phyloP scores from a whole-genome alignment of 2,329 filamentous ascomycete species.

The Corniculantispora saksenae region DNA sequence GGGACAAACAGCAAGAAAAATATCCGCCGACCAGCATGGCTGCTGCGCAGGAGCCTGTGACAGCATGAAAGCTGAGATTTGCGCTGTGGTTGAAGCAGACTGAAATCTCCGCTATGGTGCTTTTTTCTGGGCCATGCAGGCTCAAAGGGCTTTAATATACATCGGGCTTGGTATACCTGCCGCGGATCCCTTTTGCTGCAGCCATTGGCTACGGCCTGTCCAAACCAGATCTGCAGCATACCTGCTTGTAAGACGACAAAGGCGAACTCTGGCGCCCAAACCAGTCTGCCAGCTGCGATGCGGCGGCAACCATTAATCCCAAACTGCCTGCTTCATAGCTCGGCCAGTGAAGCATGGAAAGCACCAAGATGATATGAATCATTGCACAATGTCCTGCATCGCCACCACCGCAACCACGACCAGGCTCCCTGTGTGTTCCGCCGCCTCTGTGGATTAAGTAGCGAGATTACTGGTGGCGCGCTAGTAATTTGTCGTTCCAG shows the following conservation, averaged over 20 bases:
- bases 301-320: not conserved
- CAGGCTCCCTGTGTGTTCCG: not conserved
- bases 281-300: not conserved
- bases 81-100: conserved; percentile 1
- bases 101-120: not conserved
- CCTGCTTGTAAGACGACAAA: not conserved
- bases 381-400: not conserved
- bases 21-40: not conserved
- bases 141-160: not conserved
- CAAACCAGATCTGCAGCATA: conserved; percentile 3
- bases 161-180: not conserved
- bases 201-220: not conserved
- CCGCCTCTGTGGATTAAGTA: not conserved
- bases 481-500: conserved; percentile 4
- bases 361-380: not conserved
- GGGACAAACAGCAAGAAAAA: not conserved
- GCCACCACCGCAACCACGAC: not conserved
- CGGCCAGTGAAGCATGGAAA: not conserved
- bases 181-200: not conserved
- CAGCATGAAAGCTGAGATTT: conserved; percentile 6
- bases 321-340: too few species aligned
- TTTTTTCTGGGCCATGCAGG: not conserved
- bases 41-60: not conserved
- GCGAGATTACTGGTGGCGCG: conserved; percentile 8
- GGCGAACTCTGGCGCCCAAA: not conserved